Conservation (phyloP, 371 early-diverging fungal species). For the Spraguea lophii region DNA sequence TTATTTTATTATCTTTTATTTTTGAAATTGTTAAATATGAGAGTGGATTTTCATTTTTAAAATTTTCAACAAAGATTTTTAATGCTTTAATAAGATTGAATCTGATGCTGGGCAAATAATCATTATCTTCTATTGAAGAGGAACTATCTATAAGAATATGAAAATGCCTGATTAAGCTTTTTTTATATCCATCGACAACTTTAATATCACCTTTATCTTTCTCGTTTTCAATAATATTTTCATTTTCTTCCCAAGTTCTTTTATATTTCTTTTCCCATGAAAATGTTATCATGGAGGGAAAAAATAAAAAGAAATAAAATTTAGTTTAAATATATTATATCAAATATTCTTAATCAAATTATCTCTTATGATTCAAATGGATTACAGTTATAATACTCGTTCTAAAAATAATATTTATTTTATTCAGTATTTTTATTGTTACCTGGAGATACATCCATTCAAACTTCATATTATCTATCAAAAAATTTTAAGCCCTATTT, state of each 20-base stretch:
- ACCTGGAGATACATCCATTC: no score
- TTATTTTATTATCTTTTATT: no score
- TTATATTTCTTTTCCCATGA: constrained; percentile 38
- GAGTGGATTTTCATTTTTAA: constrained; percentile 25
- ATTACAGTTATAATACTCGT: no score
- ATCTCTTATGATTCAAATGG: no score
- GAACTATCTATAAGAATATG: constrained; percentile 27
- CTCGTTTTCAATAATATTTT: neutral
- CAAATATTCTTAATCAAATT: no score
- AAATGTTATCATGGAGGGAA: no score
- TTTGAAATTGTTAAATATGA: constrained; percentile 22
- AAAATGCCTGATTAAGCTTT: constrained; percentile 19
- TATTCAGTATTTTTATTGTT: no score
- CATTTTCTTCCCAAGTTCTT: constrained; percentile 29
- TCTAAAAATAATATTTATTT: no score
- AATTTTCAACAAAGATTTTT: constrained; percentile 7
- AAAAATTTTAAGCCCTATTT: no score
- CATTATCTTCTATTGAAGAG: constrained; percentile 23
- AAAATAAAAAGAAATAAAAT: no score
- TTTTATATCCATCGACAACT: constrained; percentile 8
- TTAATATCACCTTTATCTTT: neutral
- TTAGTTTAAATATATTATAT: no score
- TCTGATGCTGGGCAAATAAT: constrained; percentile 27
- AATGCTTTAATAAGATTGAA: constrained; percentile 3
- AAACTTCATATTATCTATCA: no score